Percentiles rank a stretch among this genome's conserved stretches.
These are phyloP conservation scores for Rhynchospora pubera DNA, from an alignment of 176 grass and related monocot genomes.

Conservation along the genomic window DNA sequence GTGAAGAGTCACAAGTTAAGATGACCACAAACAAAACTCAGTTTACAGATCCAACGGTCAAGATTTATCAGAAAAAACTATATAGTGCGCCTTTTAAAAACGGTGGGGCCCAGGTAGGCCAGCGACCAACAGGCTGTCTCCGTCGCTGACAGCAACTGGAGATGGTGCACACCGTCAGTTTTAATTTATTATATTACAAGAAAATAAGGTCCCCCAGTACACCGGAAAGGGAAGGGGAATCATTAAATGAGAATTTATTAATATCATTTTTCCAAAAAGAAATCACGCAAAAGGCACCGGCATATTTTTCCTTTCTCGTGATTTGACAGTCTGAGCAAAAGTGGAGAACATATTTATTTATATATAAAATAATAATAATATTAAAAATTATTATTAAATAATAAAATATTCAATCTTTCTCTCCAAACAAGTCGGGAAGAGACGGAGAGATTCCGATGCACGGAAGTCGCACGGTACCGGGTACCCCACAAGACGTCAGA, in stretches of 20 bases:
- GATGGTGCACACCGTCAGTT: neutral
- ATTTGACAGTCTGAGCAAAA: slow-evolving; percentile 6
- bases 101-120: neutral
- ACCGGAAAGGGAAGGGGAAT: neutral
- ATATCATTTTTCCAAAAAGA: neutral
- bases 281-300: slow-evolving; percentile 13
- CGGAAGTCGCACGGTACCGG: neutral
- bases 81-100: slow-evolving; percentile 1
- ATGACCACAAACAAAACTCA: neutral
- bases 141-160: slow-evolving; percentile 13
- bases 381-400: neutral
- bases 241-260: slow-evolving; percentile 13
- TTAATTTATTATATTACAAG: neutral
- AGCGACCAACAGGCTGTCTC: slow-evolving; percentile 5
- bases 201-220: neutral
- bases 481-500: neutral
- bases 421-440: slow-evolving; percentile 17
- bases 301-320: slow-evolving; percentile 2
- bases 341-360: neutral
- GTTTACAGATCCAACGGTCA: slow-evolving; percentile 10
- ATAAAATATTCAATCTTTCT: neutral
- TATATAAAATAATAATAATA: neutral
- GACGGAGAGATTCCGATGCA: neutral
- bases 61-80: neutral
- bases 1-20: neutral